A percentile compares a stretch with the other conserved stretches of the same genome.
Evolutionary conservation across 306 rosid species (phyloP).

Genomic region (Alnus glutinosa): DNA sequence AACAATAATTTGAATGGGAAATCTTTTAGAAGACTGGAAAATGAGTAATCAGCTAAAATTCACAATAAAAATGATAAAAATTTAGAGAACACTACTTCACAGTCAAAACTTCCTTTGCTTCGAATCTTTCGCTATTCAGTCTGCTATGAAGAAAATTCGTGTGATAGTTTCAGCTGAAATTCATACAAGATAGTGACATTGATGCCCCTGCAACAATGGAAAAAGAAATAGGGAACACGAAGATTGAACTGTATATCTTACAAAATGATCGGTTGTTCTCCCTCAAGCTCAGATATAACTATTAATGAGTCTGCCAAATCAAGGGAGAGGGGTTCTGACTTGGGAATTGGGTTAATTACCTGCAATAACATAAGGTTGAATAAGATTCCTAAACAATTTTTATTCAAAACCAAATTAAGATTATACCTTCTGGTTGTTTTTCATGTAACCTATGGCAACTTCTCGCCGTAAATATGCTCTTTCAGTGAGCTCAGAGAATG

Average conservation of each 20-base stretch:
- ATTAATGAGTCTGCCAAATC: constrained; percentile 74
- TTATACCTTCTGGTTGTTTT: constrained; percentile 70
- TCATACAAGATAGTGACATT: neutral
- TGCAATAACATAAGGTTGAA: constrained; percentile 44
- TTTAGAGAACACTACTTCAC: neutral
- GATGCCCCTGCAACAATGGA: neutral
- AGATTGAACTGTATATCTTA: constrained; percentile 18
- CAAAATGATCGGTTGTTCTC: constrained; percentile 66
- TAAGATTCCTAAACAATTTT: constrained; percentile 13
- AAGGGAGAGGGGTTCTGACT: constrained; percentile 80
- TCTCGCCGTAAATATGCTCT: constrained; percentile 82
- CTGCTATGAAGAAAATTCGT: neutral
- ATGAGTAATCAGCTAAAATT: neutral
- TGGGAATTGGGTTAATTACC: constrained; percentile 86
- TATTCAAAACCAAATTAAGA: constrained; percentile 24
- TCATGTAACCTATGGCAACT: constrained; percentile 95
- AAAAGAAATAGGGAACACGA: constrained; percentile 4
- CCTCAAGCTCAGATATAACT: constrained; percentile 93
- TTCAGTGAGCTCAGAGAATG: constrained; percentile 79
- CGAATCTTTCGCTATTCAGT: neutral
- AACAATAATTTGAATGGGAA: neutral
- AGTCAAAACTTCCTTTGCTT: neutral
- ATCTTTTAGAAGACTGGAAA: neutral
- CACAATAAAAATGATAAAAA: neutral
- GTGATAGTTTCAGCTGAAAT: constrained; percentile 6